phyloP scores from a whole-genome alignment of 1,284 basidiomycete species.

The Ganoderma sinense region DNA sequence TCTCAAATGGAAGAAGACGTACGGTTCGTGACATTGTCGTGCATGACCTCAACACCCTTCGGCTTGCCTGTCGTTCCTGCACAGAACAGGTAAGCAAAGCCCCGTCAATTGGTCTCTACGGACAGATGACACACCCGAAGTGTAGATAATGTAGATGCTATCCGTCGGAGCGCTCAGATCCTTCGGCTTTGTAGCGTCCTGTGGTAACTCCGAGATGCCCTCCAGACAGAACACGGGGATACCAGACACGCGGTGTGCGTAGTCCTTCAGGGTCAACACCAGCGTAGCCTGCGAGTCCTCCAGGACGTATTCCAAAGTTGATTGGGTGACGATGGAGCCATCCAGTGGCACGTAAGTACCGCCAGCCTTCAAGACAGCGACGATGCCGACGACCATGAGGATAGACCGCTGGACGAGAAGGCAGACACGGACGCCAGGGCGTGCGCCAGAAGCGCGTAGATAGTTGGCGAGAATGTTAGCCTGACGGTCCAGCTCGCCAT shows the following conservation, averaged over 20 bases:
- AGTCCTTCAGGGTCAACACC: constrained; percentile 56
- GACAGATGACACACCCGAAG: constrained; percentile 53
- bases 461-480: constrained; percentile 56
- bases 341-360: constrained; percentile 66
- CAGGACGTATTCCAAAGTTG: constrained; percentile 60
- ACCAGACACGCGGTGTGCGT: constrained; percentile 47
- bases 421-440: constrained; percentile 58
- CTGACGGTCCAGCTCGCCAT: constrained; percentile 55
- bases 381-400: constrained; percentile 60
- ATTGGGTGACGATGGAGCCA: constrained; percentile 62
- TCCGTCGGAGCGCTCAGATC: constrained; percentile 51
- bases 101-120: neutral
- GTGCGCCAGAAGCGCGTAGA: constrained; percentile 53
- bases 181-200: constrained; percentile 42
- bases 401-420: constrained; percentile 63
- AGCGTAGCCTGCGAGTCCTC: constrained; percentile 52
- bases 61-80: constrained; percentile 64
- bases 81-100: constrained; percentile 14
- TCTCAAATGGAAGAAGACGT: constrained; percentile 28
- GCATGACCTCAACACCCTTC: constrained; percentile 66
- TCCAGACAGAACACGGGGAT: constrained; percentile 51
- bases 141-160: constrained; percentile 66
- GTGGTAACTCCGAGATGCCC: constrained; percentile 43
- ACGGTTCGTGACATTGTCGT: constrained; percentile 67
- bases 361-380: constrained; percentile 63